Percentiles rank a stretch among this genome's conserved stretches.
These are phyloP conservation scores for Acer saccharum DNA, from an alignment of 345 rosid species.

Conservation along the genomic window DNA sequence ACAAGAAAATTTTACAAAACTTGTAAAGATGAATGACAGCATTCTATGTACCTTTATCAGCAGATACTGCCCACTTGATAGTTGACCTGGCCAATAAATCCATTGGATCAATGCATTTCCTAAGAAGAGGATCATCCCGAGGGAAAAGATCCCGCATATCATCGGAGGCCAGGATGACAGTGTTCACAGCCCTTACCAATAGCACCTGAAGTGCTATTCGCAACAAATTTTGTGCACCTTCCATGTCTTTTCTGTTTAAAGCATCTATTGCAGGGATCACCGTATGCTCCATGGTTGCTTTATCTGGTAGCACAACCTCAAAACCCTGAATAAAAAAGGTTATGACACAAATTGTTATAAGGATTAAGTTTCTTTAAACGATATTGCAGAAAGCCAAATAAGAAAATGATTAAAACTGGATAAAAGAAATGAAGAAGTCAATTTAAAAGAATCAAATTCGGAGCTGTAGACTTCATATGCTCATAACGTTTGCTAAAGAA, in stretches of 20 bases:
- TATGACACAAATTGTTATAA: background rate
- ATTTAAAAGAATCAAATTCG: too few species aligned
- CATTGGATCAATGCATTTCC: constrained; percentile 49
- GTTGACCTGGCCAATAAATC: constrained; percentile 49
- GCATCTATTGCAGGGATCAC: constrained; percentile 51
- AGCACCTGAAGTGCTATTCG: constrained; percentile 58
- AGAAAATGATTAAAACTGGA: too few species aligned
- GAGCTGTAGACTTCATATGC: too few species aligned
- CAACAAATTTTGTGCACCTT: constrained; percentile 52
- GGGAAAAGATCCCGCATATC: constrained; percentile 41
- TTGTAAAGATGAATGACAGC: too few species aligned
- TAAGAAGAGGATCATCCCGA: constrained; percentile 53
- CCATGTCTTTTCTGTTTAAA: constrained; percentile 42
- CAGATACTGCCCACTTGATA: constrained; percentile 41
- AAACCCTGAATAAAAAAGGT: constrained; percentile 36
- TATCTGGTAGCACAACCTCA: constrained; percentile 52
- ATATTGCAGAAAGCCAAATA: background rate
- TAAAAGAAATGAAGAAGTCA: too few species aligned
- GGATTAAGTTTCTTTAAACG: background rate
- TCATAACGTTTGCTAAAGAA: background rate
- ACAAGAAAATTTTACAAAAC: background rate
- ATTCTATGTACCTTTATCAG: constrained; percentile 24
- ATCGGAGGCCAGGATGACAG: constrained; percentile 42
- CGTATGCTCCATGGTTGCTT: constrained; percentile 52
- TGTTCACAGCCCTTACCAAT: constrained; percentile 53